phyloP scores from a whole-genome alignment of 495 filamentous ascomycete genomes.

The Pseudomonodictys pantanalensis region DNA sequence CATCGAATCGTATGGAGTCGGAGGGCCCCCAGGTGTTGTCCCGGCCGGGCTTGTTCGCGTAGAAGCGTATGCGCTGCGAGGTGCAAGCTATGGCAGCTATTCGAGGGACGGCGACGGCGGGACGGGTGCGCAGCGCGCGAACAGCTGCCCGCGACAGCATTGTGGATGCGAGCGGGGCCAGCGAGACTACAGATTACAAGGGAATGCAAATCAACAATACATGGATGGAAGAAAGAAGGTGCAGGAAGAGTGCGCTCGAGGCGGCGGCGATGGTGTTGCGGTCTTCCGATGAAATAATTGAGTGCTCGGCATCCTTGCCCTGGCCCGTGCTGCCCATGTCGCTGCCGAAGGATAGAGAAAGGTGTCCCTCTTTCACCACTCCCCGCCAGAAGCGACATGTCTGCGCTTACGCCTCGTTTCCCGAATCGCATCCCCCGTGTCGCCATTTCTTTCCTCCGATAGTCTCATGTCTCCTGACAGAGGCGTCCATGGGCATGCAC shows the following conservation, averaged over 20 bases:
- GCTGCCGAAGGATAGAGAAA: neutral
- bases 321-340: neutral
- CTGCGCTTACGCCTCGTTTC: too few species aligned
- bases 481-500: slow-evolving; percentile 29
- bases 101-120: slow-evolving; percentile 18
- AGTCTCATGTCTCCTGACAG: slow-evolving; percentile 24
- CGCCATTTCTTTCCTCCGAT: too few species aligned
- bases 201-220: slow-evolving; percentile 8
- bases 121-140: slow-evolving; percentile 27
- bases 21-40: slow-evolving; percentile 26
- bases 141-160: slow-evolving; percentile 33
- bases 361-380: neutral
- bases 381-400: too few species aligned
- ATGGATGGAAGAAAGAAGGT: slow-evolving; percentile 12
- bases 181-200: slow-evolving; percentile 18
- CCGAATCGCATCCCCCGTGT: too few species aligned
- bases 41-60: slow-evolving; percentile 46
- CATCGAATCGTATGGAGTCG: slow-evolving; percentile 19
- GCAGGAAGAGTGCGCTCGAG: neutral
- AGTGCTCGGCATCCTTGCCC: neutral
- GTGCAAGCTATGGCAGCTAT: slow-evolving; percentile 37
- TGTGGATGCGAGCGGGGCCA: neutral
- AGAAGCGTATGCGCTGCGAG: slow-evolving; percentile 40
- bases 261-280: neutral
- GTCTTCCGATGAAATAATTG: slow-evolving; percentile 17